Evolutionary conservation across 495 filamentous ascomycete species (phyloP), one percentile per base, ranked within the genome.

Genomic region (Margaritispora aquatica): DNA sequence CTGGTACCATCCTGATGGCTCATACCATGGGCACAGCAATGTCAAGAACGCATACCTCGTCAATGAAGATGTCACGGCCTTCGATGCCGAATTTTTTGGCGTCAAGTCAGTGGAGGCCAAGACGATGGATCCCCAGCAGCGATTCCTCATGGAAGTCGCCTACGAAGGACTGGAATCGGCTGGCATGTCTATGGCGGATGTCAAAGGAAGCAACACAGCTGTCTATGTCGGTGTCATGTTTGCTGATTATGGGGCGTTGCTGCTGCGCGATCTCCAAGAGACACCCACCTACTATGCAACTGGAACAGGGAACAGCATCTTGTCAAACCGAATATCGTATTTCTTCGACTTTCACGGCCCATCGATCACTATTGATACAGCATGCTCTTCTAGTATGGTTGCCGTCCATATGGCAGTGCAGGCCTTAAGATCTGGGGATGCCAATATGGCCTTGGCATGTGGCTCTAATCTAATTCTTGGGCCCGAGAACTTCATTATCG

Each of bases 351-450:
- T 36, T 44, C 22, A 46, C 13, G 29, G 29, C 5, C 29, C 29
- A n/a, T 44, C 7, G 4, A 88, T 89, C 65, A 91, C 85, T 23
- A 80, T 91, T 22, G 91, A 96, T 67, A 95, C 91, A 2, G 90
- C 90, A 26, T 96, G 91, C 67, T 9, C 4, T 2, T 54, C 52
- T 5, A 36, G 86, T 53, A 63, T 82, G 59, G 73, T 78, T 48
- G 76, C 78, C 19, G 63, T 81, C 26, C 79, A 95, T 64, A 71
- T 90, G 29, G 91, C 91, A 51, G 92, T 90, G 66, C 90, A 88
- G 62, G 86, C 88, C 1, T 75, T 96, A 20, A 86, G 87, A 73
- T 74, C 78, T 17, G 78, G 77, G 1, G 77, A 80, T 21, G 73
- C 71, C 0, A 67, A 59, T 36, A 60, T 68, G 47, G 75, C 75